A percentile compares a stretch with the other conserved stretches of the same genome.
phyloP scores from a whole-genome alignment of 441 rosid genomes.

The Brassica balearica region DNA sequence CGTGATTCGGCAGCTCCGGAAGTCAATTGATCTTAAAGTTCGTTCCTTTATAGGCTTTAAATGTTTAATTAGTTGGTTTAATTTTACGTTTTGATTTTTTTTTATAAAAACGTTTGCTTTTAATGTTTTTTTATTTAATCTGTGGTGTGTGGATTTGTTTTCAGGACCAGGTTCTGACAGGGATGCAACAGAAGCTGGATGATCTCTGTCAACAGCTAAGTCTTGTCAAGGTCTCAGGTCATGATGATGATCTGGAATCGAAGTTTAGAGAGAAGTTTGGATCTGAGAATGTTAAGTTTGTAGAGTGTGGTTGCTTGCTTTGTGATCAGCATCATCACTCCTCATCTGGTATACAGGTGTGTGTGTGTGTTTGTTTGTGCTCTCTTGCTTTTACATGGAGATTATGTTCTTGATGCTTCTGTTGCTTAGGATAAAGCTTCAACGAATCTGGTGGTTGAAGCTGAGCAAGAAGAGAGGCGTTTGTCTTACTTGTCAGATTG shows the following conservation, averaged over 20 bases:
- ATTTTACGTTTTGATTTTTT: constrained; percentile 25
- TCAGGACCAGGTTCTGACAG: constrained; percentile 82
- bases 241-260: constrained; percentile 29
- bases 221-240: constrained; percentile 43
- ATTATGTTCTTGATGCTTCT: constrained; percentile 9
- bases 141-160: constrained; percentile 11
- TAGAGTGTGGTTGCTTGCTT: constrained; percentile 38
- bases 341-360: constrained; percentile 50
- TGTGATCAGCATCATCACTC: constrained; percentile 76
- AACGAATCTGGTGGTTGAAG: constrained; percentile 43
- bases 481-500: constrained; percentile 97
- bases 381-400: constrained; percentile 5
- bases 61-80: background rate
- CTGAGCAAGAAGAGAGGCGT: constrained; percentile 89
- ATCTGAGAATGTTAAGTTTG: background rate
- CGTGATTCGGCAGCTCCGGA: constrained; percentile 64
- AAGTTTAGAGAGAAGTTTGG: constrained; percentile 45
- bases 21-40: constrained; percentile 59
- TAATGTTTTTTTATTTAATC: constrained; percentile 4
- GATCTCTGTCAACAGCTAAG: constrained; percentile 66
- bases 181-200: constrained; percentile 92
- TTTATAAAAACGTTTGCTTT: background rate
- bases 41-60: background rate
- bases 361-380: constrained; percentile 6
- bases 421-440: constrained; percentile 50